Evolutionary conservation across 2,329 filamentous ascomycete species (phyloP).

Genomic region (Sporothrix luriei): DNA sequence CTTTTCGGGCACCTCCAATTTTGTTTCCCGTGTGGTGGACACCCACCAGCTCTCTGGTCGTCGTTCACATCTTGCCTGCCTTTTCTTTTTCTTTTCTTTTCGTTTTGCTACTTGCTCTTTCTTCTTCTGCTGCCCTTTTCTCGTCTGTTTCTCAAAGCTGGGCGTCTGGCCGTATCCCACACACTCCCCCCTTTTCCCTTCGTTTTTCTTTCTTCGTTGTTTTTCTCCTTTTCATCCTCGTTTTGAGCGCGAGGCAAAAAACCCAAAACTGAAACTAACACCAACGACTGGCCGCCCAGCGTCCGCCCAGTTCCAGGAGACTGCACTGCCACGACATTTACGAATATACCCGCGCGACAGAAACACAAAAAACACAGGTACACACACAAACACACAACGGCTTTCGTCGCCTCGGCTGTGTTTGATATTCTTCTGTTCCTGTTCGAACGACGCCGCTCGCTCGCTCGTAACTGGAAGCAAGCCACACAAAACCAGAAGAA

Average conservation of each 20-base stretch:
- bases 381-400: background rate
- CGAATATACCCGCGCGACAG: slow-evolving; percentile 31
- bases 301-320: slow-evolving; percentile 13
- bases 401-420: slow-evolving; percentile 13
- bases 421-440: slow-evolving; percentile 29
- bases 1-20: slow-evolving; percentile 25
- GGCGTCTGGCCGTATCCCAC: background rate
- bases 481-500: background rate
- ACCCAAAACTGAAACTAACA: background rate
- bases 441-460: slow-evolving; percentile 19
- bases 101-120: background rate
- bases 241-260: slow-evolving; percentile 5
- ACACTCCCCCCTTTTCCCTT: slow-evolving; percentile 17
- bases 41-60: background rate
- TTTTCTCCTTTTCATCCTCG: slow-evolving; percentile 19
- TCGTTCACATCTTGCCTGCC: slow-evolving; percentile 11
- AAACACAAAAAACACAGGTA: too few species aligned
- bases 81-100: background rate
- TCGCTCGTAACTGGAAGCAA: background rate
- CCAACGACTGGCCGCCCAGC: background rate
- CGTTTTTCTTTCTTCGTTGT: background rate
- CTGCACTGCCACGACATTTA: slow-evolving; percentile 8
- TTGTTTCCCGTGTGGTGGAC: slow-evolving; percentile 25
- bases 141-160: slow-evolving; percentile 20
- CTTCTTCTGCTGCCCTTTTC: background rate